Evolutionary conservation across 225 moss, liverwort and hornwort species (phyloP).

Genomic region (Takakia lepidozioides): DNA sequence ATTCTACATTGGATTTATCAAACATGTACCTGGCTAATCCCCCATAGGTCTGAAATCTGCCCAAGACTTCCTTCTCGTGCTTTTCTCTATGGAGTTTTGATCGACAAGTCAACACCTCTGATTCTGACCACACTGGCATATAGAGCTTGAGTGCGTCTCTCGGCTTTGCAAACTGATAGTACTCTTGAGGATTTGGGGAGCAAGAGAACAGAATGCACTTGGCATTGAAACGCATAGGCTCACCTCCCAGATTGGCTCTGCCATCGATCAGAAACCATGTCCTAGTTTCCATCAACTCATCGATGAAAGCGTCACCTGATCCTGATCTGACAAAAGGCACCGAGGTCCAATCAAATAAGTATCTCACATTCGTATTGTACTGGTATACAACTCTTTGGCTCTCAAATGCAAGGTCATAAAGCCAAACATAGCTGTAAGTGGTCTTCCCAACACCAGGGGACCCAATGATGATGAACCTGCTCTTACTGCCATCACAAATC

Average conservation of each 20-base stretch:
- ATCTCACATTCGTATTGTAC: slow-evolving; percentile 1
- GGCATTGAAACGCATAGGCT: slow-evolving; percentile 5
- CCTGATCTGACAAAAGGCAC: slow-evolving; percentile 1
- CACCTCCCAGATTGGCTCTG: slow-evolving; percentile 1
- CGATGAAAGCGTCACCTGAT: background rate
- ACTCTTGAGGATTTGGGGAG: slow-evolving; percentile 4
- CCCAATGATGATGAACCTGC: background rate
- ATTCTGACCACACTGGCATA: slow-evolving; percentile 4
- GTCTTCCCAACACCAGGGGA: slow-evolving; percentile 2
- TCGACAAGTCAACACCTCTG: slow-evolving; percentile 2
- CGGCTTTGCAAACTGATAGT: slow-evolving; percentile 1
- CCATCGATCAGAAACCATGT: slow-evolving; percentile 6
- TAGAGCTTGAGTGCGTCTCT: slow-evolving; percentile 3
- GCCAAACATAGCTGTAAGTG: slow-evolving; percentile 3
- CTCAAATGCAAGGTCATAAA: slow-evolving; percentile 6
- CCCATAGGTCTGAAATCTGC: slow-evolving; percentile 1
- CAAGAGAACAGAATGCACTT: slow-evolving; percentile 2
- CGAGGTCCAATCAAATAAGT: slow-evolving; percentile 1
- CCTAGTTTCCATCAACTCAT: slow-evolving; percentile 3
- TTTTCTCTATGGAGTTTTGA: background rate
- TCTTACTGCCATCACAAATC: slow-evolving; percentile 2
- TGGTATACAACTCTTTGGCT: slow-evolving; percentile 5
- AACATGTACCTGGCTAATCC: slow-evolving; percentile 4
- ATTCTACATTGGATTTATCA: slow-evolving; percentile 2
- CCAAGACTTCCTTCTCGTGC: slow-evolving; percentile 1